Conservation (phyloP, 106 monocot genomes). For the Platanthera zijinensis region DNA sequence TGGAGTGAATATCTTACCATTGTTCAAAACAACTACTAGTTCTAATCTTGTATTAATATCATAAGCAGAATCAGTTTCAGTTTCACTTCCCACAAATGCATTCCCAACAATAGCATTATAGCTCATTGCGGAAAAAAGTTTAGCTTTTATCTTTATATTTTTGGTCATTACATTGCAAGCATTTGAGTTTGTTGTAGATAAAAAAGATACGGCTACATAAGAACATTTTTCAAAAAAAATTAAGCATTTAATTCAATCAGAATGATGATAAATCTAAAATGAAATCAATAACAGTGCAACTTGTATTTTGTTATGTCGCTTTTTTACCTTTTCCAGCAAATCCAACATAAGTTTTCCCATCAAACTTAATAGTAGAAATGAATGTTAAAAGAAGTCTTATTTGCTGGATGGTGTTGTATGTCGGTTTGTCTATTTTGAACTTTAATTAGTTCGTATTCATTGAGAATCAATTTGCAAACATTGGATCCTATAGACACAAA, state of each 20-base stretch:
- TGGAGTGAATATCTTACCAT: background rate
- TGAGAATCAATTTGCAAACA: conserved; percentile 57
- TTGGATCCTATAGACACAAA: conserved; percentile 19
- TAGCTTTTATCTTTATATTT: conserved; percentile 35
- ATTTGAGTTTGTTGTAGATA: conserved; percentile 27
- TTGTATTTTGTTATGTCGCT: conserved; percentile 56
- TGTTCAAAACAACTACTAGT: background rate
- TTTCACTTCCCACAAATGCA: background rate
- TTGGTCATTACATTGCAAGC: conserved; percentile 19
- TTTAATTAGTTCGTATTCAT: conserved; percentile 56
- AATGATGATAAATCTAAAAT: conserved; percentile 35
- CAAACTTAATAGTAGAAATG: conserved; percentile 28
- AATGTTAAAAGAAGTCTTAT: conserved; percentile 23
- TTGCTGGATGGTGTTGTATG: conserved; percentile 21
- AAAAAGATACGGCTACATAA: background rate
- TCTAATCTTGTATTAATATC: background rate
- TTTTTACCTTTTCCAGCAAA: conserved; percentile 39
- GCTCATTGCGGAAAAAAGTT: conserved; percentile 9
- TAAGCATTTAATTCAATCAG: background rate
- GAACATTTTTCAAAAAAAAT: conserved; percentile 10
- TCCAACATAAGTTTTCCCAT: conserved; percentile 36
- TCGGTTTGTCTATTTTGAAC: conserved; percentile 21
- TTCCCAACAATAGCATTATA: background rate
- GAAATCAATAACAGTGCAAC: conserved; percentile 37
- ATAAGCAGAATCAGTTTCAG: background rate